Percentiles rank a stretch among this genome's conserved stretches.
phyloP scores from a whole-genome alignment of 2,329 filamentous ascomycete genomes.

The Fusarium kyushuense region DNA sequence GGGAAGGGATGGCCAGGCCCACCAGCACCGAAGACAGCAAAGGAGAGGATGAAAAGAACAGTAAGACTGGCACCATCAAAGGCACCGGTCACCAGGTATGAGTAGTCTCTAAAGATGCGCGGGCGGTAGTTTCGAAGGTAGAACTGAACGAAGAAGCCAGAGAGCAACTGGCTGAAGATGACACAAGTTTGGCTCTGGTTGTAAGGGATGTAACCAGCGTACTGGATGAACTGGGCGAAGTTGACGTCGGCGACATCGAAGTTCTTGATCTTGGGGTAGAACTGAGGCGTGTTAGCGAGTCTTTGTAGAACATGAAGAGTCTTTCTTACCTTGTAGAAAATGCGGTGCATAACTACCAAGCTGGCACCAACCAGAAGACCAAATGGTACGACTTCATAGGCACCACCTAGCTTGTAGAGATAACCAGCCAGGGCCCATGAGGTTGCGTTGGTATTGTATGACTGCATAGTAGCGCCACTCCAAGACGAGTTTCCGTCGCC shows the following conservation, averaged over 20 bases:
- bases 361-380: conserved; percentile 62
- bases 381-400: conserved; percentile 62
- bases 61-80: conserved; percentile 64
- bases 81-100: conserved; percentile 65
- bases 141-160: conserved; percentile 63
- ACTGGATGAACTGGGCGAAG: conserved; percentile 66
- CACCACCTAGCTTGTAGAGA: conserved; percentile 60
- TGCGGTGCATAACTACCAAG: conserved; percentile 59
- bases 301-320: background rate
- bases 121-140: conserved; percentile 66
- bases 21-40: conserved; percentile 67
- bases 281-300: conserved; percentile 49
- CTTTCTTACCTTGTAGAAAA: conserved; percentile 56
- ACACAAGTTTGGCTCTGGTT: conserved; percentile 68
- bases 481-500: conserved; percentile 63
- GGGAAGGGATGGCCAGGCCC: conserved; percentile 60
- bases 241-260: conserved; percentile 61
- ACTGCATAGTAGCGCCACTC: conserved; percentile 65
- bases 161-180: conserved; percentile 59
- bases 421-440: conserved; percentile 66
- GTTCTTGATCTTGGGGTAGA: conserved; percentile 59
- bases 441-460: conserved; percentile 60
- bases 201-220: conserved; percentile 66
- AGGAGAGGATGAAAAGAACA: conserved; percentile 65
- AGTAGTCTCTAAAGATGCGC: conserved; percentile 65